Base-by-base conservation (phyloP, 208 protist genomes). In the Crithidia thermophila region DNA sequence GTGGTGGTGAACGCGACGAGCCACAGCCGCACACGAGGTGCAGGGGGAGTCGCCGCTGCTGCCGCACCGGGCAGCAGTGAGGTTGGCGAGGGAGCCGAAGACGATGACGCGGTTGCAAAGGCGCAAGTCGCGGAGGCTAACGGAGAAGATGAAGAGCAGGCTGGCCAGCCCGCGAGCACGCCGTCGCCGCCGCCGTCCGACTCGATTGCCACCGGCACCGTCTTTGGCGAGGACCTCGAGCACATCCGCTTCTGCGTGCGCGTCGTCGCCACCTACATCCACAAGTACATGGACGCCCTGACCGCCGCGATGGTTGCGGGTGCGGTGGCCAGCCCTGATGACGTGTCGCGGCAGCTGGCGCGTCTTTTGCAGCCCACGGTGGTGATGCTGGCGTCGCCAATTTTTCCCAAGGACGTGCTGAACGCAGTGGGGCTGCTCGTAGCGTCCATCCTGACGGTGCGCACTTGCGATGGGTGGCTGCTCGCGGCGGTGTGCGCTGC, bases 381-480 rank as follows among this genome's bases (percentile, higher is more conserved):
- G 11, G 47, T 76, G 8, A 94, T 97, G 91, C 77, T 94, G 1
- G 69, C 67, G 28, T 91, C 84, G 1, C 30, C 52, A 14, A 67
- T 73, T 0, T 90, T 97, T 62, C 91, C 91, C 20, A 97, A 94
- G 63, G 91, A 97, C 65, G 82, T 97, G 40, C 77, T 97, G 28
- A 94, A 97, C 63, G 91, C 88, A 18, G 77, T 86, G 16, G 91
- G 88, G 1, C 56, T 97, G 13, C 76, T 97, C 11, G 76, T 94
- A 14, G 85, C 87, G 2, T 93, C 89, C 14, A 51, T 90, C 4
- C 50, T 94, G 28, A 94, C 91, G 1, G 72, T 94, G 21, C 68
- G 81, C 52, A 75, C 67, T 27, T 91, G 85, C 53, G 60, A 82
- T 49, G 46, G 61, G 18, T 65, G 45, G 37, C 57, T 94, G 47